phyloP scores from a whole-genome alignment of 345 rosid species.

The Capsella bursapastoris region DNA sequence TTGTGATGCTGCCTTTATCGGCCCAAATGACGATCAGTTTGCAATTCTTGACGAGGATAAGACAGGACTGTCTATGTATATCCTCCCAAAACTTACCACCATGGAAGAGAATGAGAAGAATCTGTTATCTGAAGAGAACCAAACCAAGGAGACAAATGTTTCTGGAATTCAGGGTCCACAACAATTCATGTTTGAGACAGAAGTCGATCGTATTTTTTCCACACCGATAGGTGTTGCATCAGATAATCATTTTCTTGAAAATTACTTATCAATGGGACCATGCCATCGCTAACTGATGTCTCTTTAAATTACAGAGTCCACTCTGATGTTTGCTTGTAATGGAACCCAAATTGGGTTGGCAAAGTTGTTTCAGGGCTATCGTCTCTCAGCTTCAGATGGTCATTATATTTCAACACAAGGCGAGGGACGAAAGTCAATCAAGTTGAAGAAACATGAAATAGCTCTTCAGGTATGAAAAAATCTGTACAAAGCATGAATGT shows the following conservation, averaged over 20 bases:
- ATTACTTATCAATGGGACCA: slow-evolving; percentile 21
- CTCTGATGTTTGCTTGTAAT: slow-evolving; percentile 86
- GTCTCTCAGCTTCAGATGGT: slow-evolving; percentile 74
- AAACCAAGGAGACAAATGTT: slow-evolving; percentile 60
- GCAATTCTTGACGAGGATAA: slow-evolving; percentile 94
- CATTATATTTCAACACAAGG: slow-evolving; percentile 81
- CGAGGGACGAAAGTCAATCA: slow-evolving; percentile 85
- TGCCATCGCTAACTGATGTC: slow-evolving; percentile 43
- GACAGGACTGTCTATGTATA: slow-evolving; percentile 75
- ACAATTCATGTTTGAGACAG: slow-evolving; percentile 88
- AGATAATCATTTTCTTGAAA: slow-evolving; percentile 34
- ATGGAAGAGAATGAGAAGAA: slow-evolving; percentile 65
- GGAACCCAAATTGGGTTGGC: slow-evolving; percentile 86
- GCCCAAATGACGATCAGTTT: slow-evolving; percentile 85
- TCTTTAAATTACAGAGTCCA: slow-evolving; percentile 68
- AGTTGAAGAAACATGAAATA: slow-evolving; percentile 80
- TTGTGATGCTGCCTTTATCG: slow-evolving; percentile 91
- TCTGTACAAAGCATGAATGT: slow-evolving; percentile 22
- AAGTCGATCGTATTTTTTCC: slow-evolving; percentile 88
- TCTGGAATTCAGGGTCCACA: slow-evolving; percentile 78
- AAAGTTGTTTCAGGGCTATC: slow-evolving; percentile 84
- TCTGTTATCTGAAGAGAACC: slow-evolving; percentile 61
- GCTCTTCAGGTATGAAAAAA: slow-evolving; percentile 76
- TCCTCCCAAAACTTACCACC: slow-evolving; percentile 70
- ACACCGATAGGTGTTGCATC: slow-evolving; percentile 84